Conservation (phyloP, 495 filamentous ascomycete genomes). For the Astrothelium macrocarpum region DNA sequence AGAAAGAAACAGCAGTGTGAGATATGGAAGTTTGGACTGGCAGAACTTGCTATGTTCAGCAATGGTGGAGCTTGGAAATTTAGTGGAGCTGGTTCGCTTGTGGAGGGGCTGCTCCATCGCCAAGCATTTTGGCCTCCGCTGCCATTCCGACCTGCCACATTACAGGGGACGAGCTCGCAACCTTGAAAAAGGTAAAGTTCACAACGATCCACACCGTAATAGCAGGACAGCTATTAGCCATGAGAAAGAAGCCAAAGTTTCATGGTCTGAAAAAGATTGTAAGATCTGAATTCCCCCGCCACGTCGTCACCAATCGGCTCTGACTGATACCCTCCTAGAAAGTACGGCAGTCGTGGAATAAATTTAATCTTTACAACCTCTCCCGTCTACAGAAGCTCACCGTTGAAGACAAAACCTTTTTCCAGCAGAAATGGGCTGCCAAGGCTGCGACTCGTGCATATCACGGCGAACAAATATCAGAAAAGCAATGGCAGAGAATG, state of each 20-base stretch:
- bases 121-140: not conserved
- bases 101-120: not conserved
- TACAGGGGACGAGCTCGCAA: not conserved
- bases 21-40: too few species aligned
- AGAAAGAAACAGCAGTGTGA: too few species aligned
- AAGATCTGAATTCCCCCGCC: constrained; percentile 23
- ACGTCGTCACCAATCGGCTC: constrained; percentile 17
- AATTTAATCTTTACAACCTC: constrained; percentile 92
- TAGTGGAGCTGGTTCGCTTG: not conserved
- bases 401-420: constrained; percentile 53
- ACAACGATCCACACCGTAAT: constrained; percentile 21
- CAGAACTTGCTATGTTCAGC: too few species aligned
- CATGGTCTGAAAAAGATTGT: constrained; percentile 56
- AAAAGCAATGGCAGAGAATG: constrained; percentile 85
- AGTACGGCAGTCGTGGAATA: constrained; percentile 94
- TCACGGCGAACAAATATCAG: constrained; percentile 87
- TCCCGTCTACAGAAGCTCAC: constrained; percentile 34
- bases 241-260: constrained; percentile 33
- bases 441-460: constrained; percentile 77
- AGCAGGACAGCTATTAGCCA: not conserved
- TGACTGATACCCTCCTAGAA: constrained; percentile 44
- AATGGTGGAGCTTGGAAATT: too few species aligned
- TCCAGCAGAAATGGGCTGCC: constrained; percentile 95
- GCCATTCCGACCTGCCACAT: not conserved
- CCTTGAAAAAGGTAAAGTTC: too few species aligned